Conservation (phyloP, 2,329 filamentous ascomycete genomes). For the Verticillium tricorpus region DNA sequence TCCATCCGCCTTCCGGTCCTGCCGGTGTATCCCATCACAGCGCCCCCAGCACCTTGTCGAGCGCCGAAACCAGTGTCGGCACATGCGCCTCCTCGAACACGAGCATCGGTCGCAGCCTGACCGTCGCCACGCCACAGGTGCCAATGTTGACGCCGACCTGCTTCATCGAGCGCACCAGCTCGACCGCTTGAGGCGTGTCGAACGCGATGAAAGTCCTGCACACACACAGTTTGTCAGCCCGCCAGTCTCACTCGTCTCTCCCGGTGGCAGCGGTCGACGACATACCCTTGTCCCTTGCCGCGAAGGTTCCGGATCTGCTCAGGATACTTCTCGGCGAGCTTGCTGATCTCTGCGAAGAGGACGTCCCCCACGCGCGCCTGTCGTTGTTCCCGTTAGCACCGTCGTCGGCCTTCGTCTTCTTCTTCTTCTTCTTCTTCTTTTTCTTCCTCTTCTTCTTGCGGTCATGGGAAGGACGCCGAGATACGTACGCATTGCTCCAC, state of each 20-base stretch:
- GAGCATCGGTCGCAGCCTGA: slow-evolving; percentile 74
- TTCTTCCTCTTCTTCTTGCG: background rate
- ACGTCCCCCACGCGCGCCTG: slow-evolving; percentile 59
- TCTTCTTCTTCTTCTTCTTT: no score
- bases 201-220: slow-evolving; percentile 70
- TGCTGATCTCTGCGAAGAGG: slow-evolving; percentile 61
- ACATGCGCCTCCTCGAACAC: slow-evolving; percentile 71
- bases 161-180: slow-evolving; percentile 68
- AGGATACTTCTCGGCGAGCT: slow-evolving; percentile 61
- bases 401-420: no score
- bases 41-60: background rate
- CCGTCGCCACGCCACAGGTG: slow-evolving; percentile 64
- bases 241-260: background rate
- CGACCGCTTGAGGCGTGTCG: slow-evolving; percentile 66
- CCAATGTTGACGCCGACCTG: slow-evolving; percentile 71
- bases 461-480: slow-evolving; percentile 9
- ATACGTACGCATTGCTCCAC: slow-evolving; percentile 50
- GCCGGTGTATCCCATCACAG: background rate
- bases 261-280: background rate
- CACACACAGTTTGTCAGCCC: no score
- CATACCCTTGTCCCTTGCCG: slow-evolving; percentile 62
- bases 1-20: background rate
- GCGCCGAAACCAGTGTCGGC: background rate
- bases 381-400: slow-evolving; percentile 1
- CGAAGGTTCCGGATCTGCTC: slow-evolving; percentile 67